Evolutionary conservation across 306 rosid species (phyloP).

Genomic region (Medicago arabica): DNA sequence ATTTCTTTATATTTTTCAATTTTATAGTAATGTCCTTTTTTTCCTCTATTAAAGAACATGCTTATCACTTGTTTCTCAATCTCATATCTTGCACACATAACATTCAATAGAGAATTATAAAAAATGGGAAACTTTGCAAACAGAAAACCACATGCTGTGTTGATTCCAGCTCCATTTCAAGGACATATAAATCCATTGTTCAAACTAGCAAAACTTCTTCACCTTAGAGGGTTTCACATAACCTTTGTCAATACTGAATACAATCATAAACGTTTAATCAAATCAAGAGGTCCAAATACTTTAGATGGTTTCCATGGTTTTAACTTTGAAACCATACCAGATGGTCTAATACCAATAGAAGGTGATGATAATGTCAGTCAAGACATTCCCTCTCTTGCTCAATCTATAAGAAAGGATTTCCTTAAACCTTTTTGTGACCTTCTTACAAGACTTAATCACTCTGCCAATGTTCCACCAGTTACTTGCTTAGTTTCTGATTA

Average conservation of each 20-base stretch:
- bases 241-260: not conserved
- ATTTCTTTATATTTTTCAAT: not conserved
- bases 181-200: not conserved
- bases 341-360: conserved; percentile 20
- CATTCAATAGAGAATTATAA: not conserved
- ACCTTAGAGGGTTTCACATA: not conserved
- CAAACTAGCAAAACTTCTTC: not conserved
- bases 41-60: not conserved
- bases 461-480: conserved; percentile 17
- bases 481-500: not conserved
- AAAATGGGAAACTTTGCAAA: conserved; percentile 46
- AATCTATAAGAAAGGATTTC: conserved; percentile 23
- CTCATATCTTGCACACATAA: not conserved
- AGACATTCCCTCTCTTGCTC: conserved; percentile 22
- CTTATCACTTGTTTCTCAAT: not conserved
- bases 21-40: not conserved
- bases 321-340: conserved; percentile 25
- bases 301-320: not conserved
- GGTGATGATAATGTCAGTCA: not conserved
- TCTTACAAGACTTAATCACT: conserved; percentile 23
- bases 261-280: not conserved
- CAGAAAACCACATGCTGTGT: not conserved
- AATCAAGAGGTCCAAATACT: not conserved
- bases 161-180: not conserved
- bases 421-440: conserved; percentile 1